A percentile compares a stretch with the other conserved stretches of the same genome.
Evolutionary conservation across 2,329 filamentous ascomycete species (phyloP).

Genomic region (Hysterium pulicare): DNA sequence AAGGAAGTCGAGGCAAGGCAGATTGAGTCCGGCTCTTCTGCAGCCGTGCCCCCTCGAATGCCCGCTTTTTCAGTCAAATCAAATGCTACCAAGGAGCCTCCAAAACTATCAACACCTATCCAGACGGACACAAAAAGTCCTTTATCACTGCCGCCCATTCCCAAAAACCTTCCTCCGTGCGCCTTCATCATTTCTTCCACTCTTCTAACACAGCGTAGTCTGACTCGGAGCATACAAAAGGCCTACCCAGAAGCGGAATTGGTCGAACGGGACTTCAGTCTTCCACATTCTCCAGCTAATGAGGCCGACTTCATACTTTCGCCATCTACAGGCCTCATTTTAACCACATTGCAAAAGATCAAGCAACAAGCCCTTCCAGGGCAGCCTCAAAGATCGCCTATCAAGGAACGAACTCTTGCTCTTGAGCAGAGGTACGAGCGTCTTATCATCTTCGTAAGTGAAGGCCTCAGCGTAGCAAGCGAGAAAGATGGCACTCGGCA

Average conservation of each 20-base stretch:
- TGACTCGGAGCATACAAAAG: conserved; percentile 52
- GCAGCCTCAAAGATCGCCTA: conserved; percentile 31
- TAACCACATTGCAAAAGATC: conserved; percentile 68
- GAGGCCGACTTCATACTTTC: conserved; percentile 75
- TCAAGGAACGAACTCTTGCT: conserved; percentile 55
- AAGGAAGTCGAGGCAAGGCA: conserved; percentile 6
- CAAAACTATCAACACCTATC: neutral
- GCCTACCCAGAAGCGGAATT: conserved; percentile 51
- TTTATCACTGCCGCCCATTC: conserved; percentile 23
- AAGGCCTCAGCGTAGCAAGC: conserved; percentile 27
- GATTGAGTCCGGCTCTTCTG: neutral
- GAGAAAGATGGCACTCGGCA: conserved; percentile 19
- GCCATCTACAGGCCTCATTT: conserved; percentile 63
- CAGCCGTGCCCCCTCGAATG: neutral
- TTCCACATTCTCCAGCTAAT: conserved; percentile 23
- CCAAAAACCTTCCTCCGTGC: conserved; percentile 19
- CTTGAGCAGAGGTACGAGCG: conserved; percentile 62
- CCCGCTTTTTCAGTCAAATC: neutral
- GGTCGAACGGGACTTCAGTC: conserved; percentile 59
- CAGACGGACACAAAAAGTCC: neutral
- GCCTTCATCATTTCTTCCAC: conserved; percentile 54
- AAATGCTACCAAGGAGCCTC: neutral
- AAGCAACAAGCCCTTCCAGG: conserved; percentile 70
- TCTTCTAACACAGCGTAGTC: conserved; percentile 42
- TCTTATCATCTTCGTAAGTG: conserved; percentile 65